A percentile compares a stretch with the other conserved stretches of the same genome.
These are phyloP conservation scores for Trametes sp. DNA, from an alignment of 1,284 basidiomycete species.

Conservation along the genomic window DNA sequence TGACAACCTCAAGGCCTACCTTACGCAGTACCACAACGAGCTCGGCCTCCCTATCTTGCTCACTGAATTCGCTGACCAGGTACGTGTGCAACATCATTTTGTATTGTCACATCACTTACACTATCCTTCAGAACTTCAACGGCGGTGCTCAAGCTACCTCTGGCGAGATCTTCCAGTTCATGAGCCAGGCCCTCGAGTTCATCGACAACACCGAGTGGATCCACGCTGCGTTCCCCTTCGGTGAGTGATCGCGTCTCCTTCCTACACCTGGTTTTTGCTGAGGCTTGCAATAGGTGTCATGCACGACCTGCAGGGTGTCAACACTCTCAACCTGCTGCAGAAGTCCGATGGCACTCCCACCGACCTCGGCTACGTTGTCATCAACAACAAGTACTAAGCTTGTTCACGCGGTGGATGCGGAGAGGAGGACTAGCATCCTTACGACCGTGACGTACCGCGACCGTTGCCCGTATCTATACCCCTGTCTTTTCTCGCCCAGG, in stretches of 20 bases:
- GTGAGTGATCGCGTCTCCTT: constrained; percentile 47
- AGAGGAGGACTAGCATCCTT: neutral
- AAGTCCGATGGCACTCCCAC: constrained; percentile 51
- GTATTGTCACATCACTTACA: neutral
- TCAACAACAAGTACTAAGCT: constrained; percentile 38
- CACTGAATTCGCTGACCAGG: constrained; percentile 77
- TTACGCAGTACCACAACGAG: constrained; percentile 56
- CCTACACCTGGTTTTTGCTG: neutral
- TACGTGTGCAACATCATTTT: constrained; percentile 33
- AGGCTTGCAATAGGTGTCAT: constrained; percentile 59
- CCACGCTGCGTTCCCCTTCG: constrained; percentile 72
- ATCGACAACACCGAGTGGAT: constrained; percentile 65
- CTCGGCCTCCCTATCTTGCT: constrained; percentile 55
- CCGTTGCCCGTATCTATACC: constrained; percentile 34
- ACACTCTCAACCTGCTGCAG: constrained; percentile 67
- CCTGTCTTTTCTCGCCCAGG: constrained; percentile 29
- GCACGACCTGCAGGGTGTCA: constrained; percentile 74
- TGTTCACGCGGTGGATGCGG: neutral
- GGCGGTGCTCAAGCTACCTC: constrained; percentile 59
- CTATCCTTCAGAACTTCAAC: constrained; percentile 63
- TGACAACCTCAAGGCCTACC: constrained; percentile 57
- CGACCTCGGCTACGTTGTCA: constrained; percentile 51
- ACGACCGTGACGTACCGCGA: constrained; percentile 2
- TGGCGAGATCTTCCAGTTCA: constrained; percentile 63
- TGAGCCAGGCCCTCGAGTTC: constrained; percentile 60